These are phyloP conservation scores for Naumovozyma castellii DNA, from an alignment of 805 yeast genomes.

Conservation along the genomic window DNA sequence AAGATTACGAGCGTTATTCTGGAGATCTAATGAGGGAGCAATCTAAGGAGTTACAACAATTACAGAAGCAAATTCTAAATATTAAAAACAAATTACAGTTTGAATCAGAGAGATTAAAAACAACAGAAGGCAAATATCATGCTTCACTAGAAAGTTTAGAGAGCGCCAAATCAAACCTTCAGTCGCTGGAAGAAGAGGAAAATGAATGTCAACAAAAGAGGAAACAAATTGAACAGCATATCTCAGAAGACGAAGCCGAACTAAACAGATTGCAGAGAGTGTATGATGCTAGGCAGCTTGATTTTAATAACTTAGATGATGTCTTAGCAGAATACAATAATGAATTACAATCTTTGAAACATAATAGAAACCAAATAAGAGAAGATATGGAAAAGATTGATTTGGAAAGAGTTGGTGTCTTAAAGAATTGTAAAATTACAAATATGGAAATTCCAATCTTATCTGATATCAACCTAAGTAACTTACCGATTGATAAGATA, in stretches of 20 bases:
- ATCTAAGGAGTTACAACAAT: slow-evolving; percentile 52
- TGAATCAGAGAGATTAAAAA: slow-evolving; percentile 50
- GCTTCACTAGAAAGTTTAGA: slow-evolving; percentile 33
- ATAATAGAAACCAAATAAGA: slow-evolving; percentile 34
- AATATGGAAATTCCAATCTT: slow-evolving; percentile 53
- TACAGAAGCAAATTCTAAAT: slow-evolving; percentile 50
- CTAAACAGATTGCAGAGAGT: slow-evolving; percentile 28
- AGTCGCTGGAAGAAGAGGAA: slow-evolving; percentile 29
- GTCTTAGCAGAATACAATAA: slow-evolving; percentile 31
- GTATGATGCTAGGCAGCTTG: slow-evolving; percentile 25
- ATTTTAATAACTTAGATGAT: slow-evolving; percentile 41
- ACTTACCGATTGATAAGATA: slow-evolving; percentile 50
- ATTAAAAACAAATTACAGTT: slow-evolving; percentile 53
- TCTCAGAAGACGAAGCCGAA: slow-evolving; percentile 32
- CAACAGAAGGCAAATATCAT: slow-evolving; percentile 41
- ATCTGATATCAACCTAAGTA: slow-evolving; percentile 47
- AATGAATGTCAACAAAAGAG: slow-evolving; percentile 26
- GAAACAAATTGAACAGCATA: slow-evolving; percentile 34
- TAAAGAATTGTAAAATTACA: slow-evolving; percentile 69
- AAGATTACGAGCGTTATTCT: slow-evolving; percentile 61
- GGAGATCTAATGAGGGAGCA: slow-evolving; percentile 49
- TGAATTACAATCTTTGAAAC: slow-evolving; percentile 25
- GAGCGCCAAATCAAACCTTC: slow-evolving; percentile 30
- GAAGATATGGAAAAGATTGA: slow-evolving; percentile 47
- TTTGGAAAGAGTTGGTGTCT: slow-evolving; percentile 46